A percentile compares a stretch with the other conserved stretches of the same genome.
Conservation (phyloP, 73 alveolate species). For the Paramecium tetraurelia region DNA sequence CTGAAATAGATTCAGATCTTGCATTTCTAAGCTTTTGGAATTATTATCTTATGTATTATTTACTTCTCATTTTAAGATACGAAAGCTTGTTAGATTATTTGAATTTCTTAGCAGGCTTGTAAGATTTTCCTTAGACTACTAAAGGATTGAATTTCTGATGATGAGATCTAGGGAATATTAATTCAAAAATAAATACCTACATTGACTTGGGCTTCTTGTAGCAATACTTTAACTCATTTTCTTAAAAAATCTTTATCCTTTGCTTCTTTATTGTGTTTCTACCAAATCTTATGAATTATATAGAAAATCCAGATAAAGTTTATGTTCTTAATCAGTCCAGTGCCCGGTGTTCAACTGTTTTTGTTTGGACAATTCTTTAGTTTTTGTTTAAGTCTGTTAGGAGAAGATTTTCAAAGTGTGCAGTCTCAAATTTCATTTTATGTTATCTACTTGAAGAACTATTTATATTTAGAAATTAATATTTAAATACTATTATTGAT, state of each 20-base stretch:
- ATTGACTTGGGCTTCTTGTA: conserved; percentile 32
- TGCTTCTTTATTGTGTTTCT: neutral
- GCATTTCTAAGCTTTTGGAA: neutral
- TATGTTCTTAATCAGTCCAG: conserved; percentile 21
- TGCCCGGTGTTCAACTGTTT: neutral
- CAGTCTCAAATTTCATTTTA: neutral
- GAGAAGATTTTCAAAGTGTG: neutral
- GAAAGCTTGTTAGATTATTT: neutral
- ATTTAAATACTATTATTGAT: neutral
- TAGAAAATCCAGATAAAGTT: conserved; percentile 17
- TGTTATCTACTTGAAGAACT: neutral
- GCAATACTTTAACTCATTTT: conserved; percentile 24
- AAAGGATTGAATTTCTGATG: conserved; percentile 38
- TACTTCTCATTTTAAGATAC: neutral
- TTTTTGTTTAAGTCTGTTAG: neutral
- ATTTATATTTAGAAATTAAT: neutral
- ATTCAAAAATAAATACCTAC: neutral
- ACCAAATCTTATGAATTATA: neutral
- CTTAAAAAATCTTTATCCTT: conserved; percentile 43
- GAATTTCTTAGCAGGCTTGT: neutral
- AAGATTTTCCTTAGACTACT: no score
- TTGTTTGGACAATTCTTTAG: neutral
- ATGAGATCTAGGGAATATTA: neutral
- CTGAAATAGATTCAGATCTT: neutral
- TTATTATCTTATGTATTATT: neutral